Base-by-base conservation (phyloP, 306 rosid genomes). In the Trifolium dubium region DNA sequence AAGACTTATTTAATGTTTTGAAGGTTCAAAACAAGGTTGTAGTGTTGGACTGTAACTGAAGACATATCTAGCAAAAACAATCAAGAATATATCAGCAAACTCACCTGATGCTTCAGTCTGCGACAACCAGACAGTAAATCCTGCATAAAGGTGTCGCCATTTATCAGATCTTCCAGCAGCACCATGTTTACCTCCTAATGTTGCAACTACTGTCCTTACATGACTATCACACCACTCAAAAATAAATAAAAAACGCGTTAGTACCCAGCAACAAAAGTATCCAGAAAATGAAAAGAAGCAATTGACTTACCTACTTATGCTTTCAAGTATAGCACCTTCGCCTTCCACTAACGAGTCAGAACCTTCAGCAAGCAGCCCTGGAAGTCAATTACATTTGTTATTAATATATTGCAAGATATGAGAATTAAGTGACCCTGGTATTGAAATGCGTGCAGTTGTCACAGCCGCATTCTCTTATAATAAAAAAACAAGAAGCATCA, bases 101-200 rank as follows among this genome's bases (percentile, higher is more conserved):
- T 69, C 69, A 89, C 97, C 96, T 60, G 46, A 32, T 59, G 97
- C 90, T 76, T 89, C 88, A n/a, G 97, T 94, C 63, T 84, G 88
- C 29, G 96, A 94, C 81, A 94, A 77, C 96, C 96, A 94, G 73
- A 92, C 79, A 18, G 93, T 92, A 82, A 92, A 94, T 65, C 99
- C 97, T 2, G 96, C 91, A 80, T 85, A 78, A 46, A 94, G 96
- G 87, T 94, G 96, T 75, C 14, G 81, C 96, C 99, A 94, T 59
- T 85, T 85, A 81, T 85, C 86, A 66, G 85, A 75, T 54, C 84
- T 90, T 79, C 82, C 46, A 61, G 96, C 87, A 69, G 86, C 89
- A 73, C 97, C 93, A 0, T 81, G 87, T 81, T 71, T 79, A 73
- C 91, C 91, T 72, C 97, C 97, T 86, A 94, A 47, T 44, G 97